Evolutionary conservation across 2,329 filamentous ascomycete genomes (phyloP).

Genomic region (Lasiodiplodia citricola): DNA sequence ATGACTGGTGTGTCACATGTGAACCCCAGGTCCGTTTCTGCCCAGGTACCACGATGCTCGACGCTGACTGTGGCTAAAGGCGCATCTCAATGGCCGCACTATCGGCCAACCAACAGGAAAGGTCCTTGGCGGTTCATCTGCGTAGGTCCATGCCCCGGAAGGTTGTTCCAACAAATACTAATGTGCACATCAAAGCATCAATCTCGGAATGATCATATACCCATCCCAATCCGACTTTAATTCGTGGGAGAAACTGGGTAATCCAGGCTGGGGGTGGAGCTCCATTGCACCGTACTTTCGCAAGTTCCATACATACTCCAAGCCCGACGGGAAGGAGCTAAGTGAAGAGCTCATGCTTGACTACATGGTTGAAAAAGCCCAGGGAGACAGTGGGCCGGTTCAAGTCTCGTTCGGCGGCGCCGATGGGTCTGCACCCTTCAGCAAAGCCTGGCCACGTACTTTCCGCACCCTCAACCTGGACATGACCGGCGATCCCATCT

Average conservation of each 20-base stretch:
- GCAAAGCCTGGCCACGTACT: slow-evolving; percentile 30
- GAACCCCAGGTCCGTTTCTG: slow-evolving; percentile 38
- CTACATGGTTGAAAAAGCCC: slow-evolving; percentile 28
- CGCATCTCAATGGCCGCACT: slow-evolving; percentile 18
- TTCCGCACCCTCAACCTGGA: slow-evolving; percentile 29
- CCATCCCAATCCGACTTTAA: slow-evolving; percentile 19
- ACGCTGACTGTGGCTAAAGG: background rate
- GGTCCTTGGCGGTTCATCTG: slow-evolving; percentile 34
- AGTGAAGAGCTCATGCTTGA: slow-evolving; percentile 30
- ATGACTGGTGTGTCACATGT: slow-evolving; percentile 40
- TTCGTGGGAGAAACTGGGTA: slow-evolving; percentile 33
- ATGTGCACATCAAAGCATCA: slow-evolving; percentile 33
- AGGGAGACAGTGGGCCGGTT: slow-evolving; percentile 30
- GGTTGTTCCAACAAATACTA: background rate
- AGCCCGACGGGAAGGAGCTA: slow-evolving; percentile 29
- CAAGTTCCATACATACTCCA: slow-evolving; percentile 8
- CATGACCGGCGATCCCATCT: slow-evolving; percentile 28
- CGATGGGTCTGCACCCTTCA: slow-evolving; percentile 4
- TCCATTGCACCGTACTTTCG: slow-evolving; percentile 8
- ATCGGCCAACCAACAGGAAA: slow-evolving; percentile 19
- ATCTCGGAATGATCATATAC: slow-evolving; percentile 28
- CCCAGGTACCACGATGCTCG: slow-evolving; percentile 21
- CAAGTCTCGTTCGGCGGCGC: slow-evolving; percentile 27
- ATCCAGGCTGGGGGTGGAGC: slow-evolving; percentile 35
- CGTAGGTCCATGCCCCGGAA: slow-evolving; percentile 22